phyloP scores from a whole-genome alignment of 331 rosid species.

The Cydonia oblonga region DNA sequence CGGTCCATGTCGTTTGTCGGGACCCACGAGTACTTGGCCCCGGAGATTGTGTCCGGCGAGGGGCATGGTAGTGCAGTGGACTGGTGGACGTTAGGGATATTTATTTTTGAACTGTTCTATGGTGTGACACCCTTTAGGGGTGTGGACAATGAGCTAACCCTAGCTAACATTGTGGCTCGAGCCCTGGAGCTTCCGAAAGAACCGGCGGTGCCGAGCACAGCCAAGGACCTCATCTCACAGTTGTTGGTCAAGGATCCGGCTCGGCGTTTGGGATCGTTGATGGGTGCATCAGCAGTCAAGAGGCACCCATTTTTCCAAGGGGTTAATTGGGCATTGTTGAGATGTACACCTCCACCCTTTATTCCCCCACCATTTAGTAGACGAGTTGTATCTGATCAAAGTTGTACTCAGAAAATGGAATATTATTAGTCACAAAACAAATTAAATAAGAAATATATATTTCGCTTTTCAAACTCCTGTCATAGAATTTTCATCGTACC shows the following conservation, averaged over 20 bases:
- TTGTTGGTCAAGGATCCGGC: conserved; percentile 58
- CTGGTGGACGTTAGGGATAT: conserved; percentile 83
- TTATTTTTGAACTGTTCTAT: conserved; percentile 60
- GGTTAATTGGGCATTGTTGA: conserved; percentile 76
- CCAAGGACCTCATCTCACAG: conserved; percentile 69
- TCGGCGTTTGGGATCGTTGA: conserved; percentile 53
- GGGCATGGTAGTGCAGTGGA: conserved; percentile 86
- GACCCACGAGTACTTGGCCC: conserved; percentile 78
- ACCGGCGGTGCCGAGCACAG: conserved; percentile 48
- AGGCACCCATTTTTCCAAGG: conserved; percentile 68
- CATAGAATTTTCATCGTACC: neutral
- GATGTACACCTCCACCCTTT: conserved; percentile 71
- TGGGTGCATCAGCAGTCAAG: conserved; percentile 64
- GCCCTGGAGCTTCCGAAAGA: conserved; percentile 83
- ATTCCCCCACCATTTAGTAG: conserved; percentile 56
- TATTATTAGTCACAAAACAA: conserved; percentile 36
- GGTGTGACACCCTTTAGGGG: conserved; percentile 78
- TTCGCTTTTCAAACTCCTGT: neutral
- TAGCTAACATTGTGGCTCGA: conserved; percentile 78
- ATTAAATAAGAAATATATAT: conserved; percentile 1
- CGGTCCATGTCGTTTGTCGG: conserved; percentile 84
- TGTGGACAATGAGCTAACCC: conserved; percentile 61
- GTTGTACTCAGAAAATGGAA: conserved; percentile 44
- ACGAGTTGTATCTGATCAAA: conserved; percentile 39
- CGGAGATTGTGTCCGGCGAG: conserved; percentile 76